Percentiles rank a stretch among this genome's conserved stretches.
Conservation (phyloP, 768 basidiomycete species). For the Phallus indusiatus region DNA sequence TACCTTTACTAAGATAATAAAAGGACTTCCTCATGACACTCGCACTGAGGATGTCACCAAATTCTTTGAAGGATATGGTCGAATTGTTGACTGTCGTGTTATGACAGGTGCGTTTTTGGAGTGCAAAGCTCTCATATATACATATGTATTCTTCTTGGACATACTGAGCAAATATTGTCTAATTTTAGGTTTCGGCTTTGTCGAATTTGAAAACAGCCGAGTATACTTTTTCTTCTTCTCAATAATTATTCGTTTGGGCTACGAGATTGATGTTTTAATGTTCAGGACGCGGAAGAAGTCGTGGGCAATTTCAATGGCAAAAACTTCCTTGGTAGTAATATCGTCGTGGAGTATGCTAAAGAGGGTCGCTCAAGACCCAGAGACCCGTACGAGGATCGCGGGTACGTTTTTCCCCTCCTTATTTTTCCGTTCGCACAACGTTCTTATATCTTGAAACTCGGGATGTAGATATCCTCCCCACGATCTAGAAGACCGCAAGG, state of each 20-base stretch:
- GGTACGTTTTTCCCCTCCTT: constrained; percentile 18
- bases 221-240: constrained; percentile 27
- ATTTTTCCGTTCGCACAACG: constrained; percentile 8
- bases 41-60: constrained; percentile 79
- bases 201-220: constrained; percentile 86
- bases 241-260: constrained; percentile 1
- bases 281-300: constrained; percentile 90
- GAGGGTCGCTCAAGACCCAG: constrained; percentile 73
- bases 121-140: not conserved
- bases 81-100: constrained; percentile 83
- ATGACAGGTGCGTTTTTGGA: constrained; percentile 67
- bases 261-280: not conserved
- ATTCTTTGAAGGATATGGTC: constrained; percentile 85
- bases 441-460: not conserved
- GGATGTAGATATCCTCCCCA: constrained; percentile 30
- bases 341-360: constrained; percentile 94
- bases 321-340: constrained; percentile 83
- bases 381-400: constrained; percentile 52
- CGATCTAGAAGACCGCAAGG: constrained; percentile 73
- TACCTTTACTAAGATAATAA: not conserved
- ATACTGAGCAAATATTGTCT: not conserved
- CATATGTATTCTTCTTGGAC: not conserved
- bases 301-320: constrained; percentile 82
- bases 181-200: constrained; percentile 79
- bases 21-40: constrained; percentile 76